phyloP scores from a whole-genome alignment of 306 rosid species.

The Malus domestica region ASM211411v1 NC_041793.1:45040001-45040500 shows the following conservation, averaged over 20 bases:
- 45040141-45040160: conserved; percentile 14
- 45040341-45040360: conserved; percentile 22
- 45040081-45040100: neutral
- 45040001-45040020: conserved; percentile 18
- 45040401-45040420: conserved; percentile 14
- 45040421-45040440: neutral
- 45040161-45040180: conserved; percentile 25
- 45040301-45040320: conserved; percentile 14
- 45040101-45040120: conserved; percentile 28
- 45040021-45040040: neutral
- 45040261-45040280: conserved; percentile 8
- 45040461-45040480: neutral
- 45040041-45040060: neutral
- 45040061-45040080: neutral
- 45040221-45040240: neutral
- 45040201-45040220: neutral
- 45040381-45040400: conserved; percentile 2
- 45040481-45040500: neutral
- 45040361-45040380: conserved; percentile 21
- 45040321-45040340: conserved; percentile 13
- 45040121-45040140: conserved; percentile 22
- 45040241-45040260: neutral
- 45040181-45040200: neutral
- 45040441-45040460: neutral
- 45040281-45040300: conserved; percentile 19